These are phyloP conservation scores for Exsudoporus frostii DNA, from an alignment of 768 basidiomycete species.

Conservation along the genomic window DNA sequence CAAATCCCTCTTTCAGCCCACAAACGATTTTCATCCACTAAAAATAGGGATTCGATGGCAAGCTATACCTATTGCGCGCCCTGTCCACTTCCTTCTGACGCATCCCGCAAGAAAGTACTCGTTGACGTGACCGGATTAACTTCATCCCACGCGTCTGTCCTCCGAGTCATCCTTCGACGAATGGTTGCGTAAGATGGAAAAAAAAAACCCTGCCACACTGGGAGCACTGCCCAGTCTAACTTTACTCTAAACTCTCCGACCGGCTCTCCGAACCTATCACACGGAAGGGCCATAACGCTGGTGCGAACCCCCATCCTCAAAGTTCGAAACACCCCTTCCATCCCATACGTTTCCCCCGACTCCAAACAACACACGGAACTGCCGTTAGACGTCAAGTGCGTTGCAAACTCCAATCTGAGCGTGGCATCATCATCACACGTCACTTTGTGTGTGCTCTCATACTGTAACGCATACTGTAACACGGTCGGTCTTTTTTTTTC, in stretches of 20 bases:
- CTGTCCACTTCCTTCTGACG: not conserved
- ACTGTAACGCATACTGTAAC: too few species aligned
- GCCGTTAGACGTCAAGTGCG: constrained; percentile 7
- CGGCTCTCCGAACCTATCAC: not conserved
- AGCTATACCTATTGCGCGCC: not conserved
- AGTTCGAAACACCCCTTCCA: constrained; percentile 3
- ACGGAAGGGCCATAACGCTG: not conserved
- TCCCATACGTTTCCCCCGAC: too few species aligned
- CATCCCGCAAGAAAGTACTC: not conserved
- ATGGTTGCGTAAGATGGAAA: constrained; percentile 7
- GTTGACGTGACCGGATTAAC: not conserved
- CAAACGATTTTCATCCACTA: not conserved
- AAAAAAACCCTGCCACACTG: not conserved
- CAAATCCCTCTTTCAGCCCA: constrained; percentile 19
- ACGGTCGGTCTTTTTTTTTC: not conserved
- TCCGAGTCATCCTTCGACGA: not conserved
- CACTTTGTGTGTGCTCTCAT: not conserved
- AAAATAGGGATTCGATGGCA: not conserved
- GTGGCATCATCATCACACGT: constrained; percentile 4
- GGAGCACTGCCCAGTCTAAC: constrained; percentile 8
- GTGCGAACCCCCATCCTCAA: not conserved
- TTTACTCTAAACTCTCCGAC: not conserved
- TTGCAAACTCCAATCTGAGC: not conserved
- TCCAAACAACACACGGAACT: not conserved
- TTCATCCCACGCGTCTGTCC: not conserved